Conservation (phyloP, 257 asterid species). For the Nemophila menziesii region DNA sequence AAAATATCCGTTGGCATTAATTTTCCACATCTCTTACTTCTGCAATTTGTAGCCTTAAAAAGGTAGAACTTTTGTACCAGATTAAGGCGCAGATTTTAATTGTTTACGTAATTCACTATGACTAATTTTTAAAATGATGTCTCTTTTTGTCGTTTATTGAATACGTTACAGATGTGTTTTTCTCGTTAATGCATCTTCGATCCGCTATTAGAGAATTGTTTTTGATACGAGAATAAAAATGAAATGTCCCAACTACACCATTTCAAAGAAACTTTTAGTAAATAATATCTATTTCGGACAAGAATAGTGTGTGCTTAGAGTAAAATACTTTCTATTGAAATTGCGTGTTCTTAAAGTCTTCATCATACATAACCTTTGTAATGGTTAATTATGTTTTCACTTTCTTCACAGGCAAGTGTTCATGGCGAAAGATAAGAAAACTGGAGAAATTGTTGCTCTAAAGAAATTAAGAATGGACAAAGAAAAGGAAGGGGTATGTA, state of each 20-base stretch:
- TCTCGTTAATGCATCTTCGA: no score
- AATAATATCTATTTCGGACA: no score
- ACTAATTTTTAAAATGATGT: no score
- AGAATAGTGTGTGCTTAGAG: no score
- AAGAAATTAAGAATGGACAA: slow-evolving; percentile 98
- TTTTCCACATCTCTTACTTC: neutral
- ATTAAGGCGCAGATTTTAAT: neutral
- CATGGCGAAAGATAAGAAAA: slow-evolving; percentile 74
- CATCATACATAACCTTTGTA: no score
- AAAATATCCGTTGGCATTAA: no score
- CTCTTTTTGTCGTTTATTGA: neutral
- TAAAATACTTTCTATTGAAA: no score
- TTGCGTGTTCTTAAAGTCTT: no score
- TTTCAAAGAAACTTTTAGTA: no score
- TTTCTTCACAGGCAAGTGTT: slow-evolving; percentile 66
- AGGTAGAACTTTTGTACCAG: neutral
- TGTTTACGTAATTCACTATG: no score
- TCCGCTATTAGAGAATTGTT: neutral
- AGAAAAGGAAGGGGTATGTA: slow-evolving; percentile 97
- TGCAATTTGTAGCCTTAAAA: neutral
- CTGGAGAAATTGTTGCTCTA: slow-evolving; percentile 90
- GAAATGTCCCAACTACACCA: no score
- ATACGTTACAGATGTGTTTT: neutral
- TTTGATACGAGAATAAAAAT: neutral
- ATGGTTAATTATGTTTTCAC: slow-evolving; percentile 1